phyloP scores from a whole-genome alignment of 2,329 filamentous ascomycete genomes.

The Hymenoscyphus linearis region DNA sequence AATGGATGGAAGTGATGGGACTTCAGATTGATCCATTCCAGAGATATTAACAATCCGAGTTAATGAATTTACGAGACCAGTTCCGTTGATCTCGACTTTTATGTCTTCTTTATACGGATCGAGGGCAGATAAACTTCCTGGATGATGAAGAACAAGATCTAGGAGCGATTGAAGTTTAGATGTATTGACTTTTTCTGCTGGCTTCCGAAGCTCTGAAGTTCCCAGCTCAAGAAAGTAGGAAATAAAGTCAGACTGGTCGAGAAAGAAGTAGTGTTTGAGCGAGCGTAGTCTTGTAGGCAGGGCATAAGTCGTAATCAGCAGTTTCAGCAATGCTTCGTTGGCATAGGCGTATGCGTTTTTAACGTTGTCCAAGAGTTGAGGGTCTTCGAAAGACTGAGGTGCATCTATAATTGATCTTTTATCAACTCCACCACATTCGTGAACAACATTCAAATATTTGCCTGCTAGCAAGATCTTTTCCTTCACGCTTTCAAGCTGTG shows the following conservation, averaged over 20 bases:
- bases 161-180: background rate
- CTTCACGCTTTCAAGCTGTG: background rate
- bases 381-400: background rate
- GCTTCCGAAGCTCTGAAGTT: background rate
- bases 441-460: background rate
- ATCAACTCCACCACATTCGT: background rate
- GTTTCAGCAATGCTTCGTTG: background rate
- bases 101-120: background rate
- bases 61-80: background rate
- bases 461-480: background rate
- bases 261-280: background rate
- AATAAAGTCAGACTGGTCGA: background rate
- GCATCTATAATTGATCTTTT: background rate
- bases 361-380: background rate
- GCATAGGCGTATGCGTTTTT: background rate
- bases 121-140: background rate
- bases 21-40: background rate
- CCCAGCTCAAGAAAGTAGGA: background rate
- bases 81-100: background rate
- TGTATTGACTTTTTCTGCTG: background rate
- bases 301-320: background rate
- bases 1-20: background rate
- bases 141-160: background rate
- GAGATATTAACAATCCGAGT: background rate
- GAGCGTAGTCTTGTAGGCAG: background rate